Conservation (phyloP, 1,139 yeast species). For the Suhomyces atakaporum region DNA sequence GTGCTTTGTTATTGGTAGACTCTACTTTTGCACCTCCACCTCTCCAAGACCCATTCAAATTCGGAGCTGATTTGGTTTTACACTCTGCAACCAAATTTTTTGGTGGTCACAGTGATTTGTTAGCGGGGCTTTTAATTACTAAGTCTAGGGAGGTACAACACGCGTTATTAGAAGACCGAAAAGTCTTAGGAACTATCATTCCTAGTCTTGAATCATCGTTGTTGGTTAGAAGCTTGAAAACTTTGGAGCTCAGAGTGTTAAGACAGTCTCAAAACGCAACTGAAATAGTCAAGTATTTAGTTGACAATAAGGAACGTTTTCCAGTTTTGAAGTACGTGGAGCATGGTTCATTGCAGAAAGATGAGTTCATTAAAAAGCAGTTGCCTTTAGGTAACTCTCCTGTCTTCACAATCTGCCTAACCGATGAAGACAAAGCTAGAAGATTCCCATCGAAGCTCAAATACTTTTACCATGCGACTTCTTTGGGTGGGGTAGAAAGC, state of each 20-base stretch:
- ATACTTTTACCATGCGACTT: constrained; percentile 85
- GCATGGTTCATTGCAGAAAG: constrained; percentile 78
- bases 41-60: constrained; percentile 72
- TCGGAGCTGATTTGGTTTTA: constrained; percentile 80
- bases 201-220: constrained; percentile 77
- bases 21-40: constrained; percentile 96
- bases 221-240: constrained; percentile 74
- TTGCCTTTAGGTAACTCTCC: constrained; percentile 70
- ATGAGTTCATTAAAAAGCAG: constrained; percentile 63
- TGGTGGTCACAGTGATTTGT: constrained; percentile 91
- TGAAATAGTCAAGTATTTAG: constrained; percentile 60
- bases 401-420: constrained; percentile 66
- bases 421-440: constrained; percentile 57
- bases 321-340: constrained; percentile 53
- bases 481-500: constrained; percentile 92
- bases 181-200: constrained; percentile 72
- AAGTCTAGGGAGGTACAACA: constrained; percentile 50
- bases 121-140: constrained; percentile 77
- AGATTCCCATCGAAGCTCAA: constrained; percentile 65
- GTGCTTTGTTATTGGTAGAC: constrained; percentile 73
- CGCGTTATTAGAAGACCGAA: constrained; percentile 59
- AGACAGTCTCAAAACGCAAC: constrained; percentile 67
- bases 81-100: constrained; percentile 91
- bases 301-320: constrained; percentile 47
- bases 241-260: constrained; percentile 68